Evolutionary conservation across 106 monocot genomes (phyloP), one percentile per base, ranked within the genome.

Genomic region (Posidonia australis): DNA sequence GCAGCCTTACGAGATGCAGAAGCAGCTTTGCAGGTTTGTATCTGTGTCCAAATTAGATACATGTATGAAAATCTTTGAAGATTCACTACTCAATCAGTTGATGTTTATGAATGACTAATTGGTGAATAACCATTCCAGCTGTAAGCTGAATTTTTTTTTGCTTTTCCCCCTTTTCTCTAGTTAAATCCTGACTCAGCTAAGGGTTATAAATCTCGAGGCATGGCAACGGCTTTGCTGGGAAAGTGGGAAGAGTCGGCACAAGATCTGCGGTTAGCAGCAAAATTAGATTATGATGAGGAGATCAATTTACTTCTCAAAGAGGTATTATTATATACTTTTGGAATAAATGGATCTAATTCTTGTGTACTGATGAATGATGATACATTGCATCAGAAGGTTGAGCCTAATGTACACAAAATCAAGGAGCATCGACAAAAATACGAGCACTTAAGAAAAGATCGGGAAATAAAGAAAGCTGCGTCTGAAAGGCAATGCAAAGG

Each of bases 151-250:
- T n/a, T n/a, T n/a, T n/a, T n/a, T n/a, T n/a, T n/a, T 16, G 58
- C 58, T 58, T 3, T 23, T 27, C 19, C 0, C 16, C 67, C 32
- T 62, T 52, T 45, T 60, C 31, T 49, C 30, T 76, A 90, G 93
- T 86, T 89, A 73, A 89, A 89, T 71, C 77, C 89, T 7, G 83
- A 93, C 58, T 93, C 79, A 18, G 89, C 89, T 32, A 93, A 89
- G 73, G 86, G 83, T 59, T 89, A 93, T 73, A 93, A 93, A 77
- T 74, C 72, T 23, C 72, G 89, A 58, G 93, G 93, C 14, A 86
- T 89, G 79, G 93, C 93, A 51, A 89, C 75, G 52, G 81, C 86
- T 57, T 69, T 79, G 73, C 65, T 93, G 61, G 86, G 89, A 13
- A 65, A 74, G 14, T 93, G 93, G 93, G 78, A 86, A 69, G 93